Conservation (phyloP, 2,329 filamentous ascomycete species). For the Elsinoe necatrix region DNA sequence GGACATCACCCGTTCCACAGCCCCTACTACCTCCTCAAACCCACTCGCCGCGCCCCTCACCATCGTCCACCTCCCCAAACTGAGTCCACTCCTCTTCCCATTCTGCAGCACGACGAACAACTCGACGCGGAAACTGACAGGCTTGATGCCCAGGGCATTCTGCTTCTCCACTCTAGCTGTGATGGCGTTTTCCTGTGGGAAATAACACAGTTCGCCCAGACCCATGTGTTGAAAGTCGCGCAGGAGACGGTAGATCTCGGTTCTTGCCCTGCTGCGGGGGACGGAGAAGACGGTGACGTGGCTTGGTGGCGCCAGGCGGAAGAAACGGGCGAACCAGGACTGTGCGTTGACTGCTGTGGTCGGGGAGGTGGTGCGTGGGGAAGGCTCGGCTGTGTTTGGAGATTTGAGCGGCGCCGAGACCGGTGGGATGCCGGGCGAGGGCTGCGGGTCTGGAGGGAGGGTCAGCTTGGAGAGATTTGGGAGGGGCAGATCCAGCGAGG, state of each 20-base stretch:
- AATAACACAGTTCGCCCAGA: constrained; percentile 68
- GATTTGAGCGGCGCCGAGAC: neutral
- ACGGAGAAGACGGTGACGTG: constrained; percentile 67
- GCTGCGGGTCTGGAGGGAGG: neutral
- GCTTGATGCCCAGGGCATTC: constrained; percentile 76
- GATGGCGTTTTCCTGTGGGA: constrained; percentile 70
- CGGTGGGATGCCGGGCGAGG: constrained; percentile 7
- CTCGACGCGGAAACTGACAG: constrained; percentile 79
- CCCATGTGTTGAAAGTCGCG: constrained; percentile 69
- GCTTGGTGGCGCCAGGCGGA: constrained; percentile 77
- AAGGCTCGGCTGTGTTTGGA: constrained; percentile 1
- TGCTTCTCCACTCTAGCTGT: constrained; percentile 65
- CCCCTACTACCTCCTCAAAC: constrained; percentile 74
- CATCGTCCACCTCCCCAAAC: constrained; percentile 78
- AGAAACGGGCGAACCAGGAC: constrained; percentile 82
- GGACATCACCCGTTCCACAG: constrained; percentile 60
- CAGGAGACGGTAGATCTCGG: constrained; percentile 66
- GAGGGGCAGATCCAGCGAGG: neutral
- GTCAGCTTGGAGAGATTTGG: constrained; percentile 11
- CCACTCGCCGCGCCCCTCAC: constrained; percentile 86
- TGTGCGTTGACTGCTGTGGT: constrained; percentile 28
- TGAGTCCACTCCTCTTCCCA: constrained; percentile 65
- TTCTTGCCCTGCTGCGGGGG: constrained; percentile 62
- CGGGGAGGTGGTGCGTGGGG: constrained; percentile 19
- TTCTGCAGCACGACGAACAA: constrained; percentile 85